Base-by-base conservation (phyloP, 2,329 filamentous ascomycete genomes). In the Curvularia lunata region DNA sequence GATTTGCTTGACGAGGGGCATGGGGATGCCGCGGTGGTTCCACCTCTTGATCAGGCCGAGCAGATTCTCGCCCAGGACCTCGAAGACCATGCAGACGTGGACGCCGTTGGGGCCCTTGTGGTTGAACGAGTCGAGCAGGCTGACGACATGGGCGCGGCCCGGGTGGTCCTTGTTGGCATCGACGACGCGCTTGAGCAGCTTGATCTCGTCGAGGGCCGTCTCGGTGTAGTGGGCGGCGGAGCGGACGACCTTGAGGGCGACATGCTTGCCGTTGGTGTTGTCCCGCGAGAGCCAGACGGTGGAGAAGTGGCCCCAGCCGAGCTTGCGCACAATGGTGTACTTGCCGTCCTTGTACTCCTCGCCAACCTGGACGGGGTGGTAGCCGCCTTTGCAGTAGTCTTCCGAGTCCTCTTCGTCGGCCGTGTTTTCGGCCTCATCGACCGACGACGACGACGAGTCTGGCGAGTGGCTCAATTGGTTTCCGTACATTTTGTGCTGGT, bases 31-130 rank as follows among this genome's bases (percentile, higher is more conserved):
- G 59, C 95, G 87, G 77, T 98, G 95, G 77, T 98, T 97, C 93
- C 94, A 98, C 70, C 91, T 88, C 86, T 98, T 98, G 83, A 99
- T 97, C 74, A 99, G 80, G 25, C 95, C 94, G 52, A 98, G 81
- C 63, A 98, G 80, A 74, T 98, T 98, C 84, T 98, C 93, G 52
- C 95, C 95, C 55, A 99, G 80, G 3, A 99, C 95, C 78, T 99
- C 95, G 71, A 99, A 99, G 7, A 99, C 95, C 94, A 99, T 98
- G 82, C 95, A 99, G 58, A 98, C 92, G 74, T 99, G 95, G 50
- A 92, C 90, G 47, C 95, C 95, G 73, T 99, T 96, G 42, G 94
- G 94, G 9, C 95, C 95, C 78, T 96, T 96, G 81, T 98, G 95
- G 76, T 97, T 94, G 77, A 99, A 99, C 0, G 92, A 97, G 78